Base-by-base conservation (phyloP, 2,329 filamentous ascomycete genomes). In the Curvularia lunata region DNA sequence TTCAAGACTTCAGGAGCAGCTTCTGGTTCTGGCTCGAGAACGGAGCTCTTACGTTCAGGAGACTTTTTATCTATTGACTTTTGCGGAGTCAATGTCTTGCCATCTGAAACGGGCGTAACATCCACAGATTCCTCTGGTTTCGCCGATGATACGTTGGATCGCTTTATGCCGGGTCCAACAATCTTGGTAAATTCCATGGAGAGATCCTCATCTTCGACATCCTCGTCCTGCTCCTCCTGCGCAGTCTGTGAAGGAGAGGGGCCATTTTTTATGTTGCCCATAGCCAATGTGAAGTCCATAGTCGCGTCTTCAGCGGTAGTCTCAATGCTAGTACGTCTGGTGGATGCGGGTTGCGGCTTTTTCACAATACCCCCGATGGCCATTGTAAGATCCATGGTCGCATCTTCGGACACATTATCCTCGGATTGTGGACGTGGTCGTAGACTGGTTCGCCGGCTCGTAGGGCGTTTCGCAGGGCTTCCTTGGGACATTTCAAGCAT, bases 121-220 rank as follows among this genome's bases (percentile, higher is more conserved):
- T 59, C 62, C 19, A 56, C 50, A n/a, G 63, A 48, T 28, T 67
- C 65, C 30, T 67, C 68, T 32, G 70, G 65, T 18, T 66, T 68
- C 34, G 63, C 40, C 25, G 58, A 40, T 43, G 47, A 48, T n/a
- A 59, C 58, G 5, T 50, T 63, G 21, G 61, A 25, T 32, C 63
- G 65, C 56, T 70, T 75, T 54, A 82, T 81, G 34, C 78, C 79
- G 8, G 70, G 68, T 5, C 80, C 81, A 43, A 83, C 69, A 7
- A 80, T 78, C n/a, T 78, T 78, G 1, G 81, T 83, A 30, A 83
- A 75, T 51, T 83, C 81, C 81, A 83, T 83, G n/a, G 80, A 81
- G 25, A 83, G 77, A 73, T 79, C 83, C 73, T 64, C 69, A 12
- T 67, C 73, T 51, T 66, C 70, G 19, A 58, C 54, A 18, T 66